Evolutionary conservation across 345 rosid species (phyloP).

Genomic region (Populus davidiana): DNA sequence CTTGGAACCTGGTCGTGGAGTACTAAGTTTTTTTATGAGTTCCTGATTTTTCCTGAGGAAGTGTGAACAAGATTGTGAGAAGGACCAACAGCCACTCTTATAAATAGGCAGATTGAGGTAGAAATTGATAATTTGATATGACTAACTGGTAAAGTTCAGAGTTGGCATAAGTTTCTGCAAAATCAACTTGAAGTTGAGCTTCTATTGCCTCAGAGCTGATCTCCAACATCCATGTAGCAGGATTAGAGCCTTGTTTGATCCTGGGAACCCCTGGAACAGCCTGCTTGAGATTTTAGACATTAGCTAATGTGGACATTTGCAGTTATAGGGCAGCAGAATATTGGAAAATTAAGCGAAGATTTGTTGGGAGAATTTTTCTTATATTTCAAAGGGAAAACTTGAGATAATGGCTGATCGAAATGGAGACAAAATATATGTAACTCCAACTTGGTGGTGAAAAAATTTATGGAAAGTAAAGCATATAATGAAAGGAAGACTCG

Average conservation of each 20-base stretch:
- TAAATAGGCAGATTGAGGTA: not conserved
- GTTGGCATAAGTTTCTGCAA: constrained; percentile 19
- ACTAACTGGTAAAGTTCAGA: constrained; percentile 22
- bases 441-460: no score
- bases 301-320: no score
- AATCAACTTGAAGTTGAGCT: constrained; percentile 20
- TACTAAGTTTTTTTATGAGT: constrained; percentile 36
- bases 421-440: no score
- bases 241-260: constrained; percentile 25
- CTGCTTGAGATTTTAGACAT: constrained; percentile 1
- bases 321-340: no score
- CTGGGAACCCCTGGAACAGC: constrained; percentile 14
- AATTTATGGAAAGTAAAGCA: no score
- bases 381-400: not conserved
- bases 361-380: not conserved
- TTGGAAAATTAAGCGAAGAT: no score
- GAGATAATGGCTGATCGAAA: not conserved
- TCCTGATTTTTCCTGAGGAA: constrained; percentile 35
- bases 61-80: not conserved
- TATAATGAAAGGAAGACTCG: not conserved
- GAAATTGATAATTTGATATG: not conserved
- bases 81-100: not conserved
- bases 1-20: constrained; percentile 31
- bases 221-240: constrained; percentile 32
- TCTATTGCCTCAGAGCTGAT: constrained; percentile 16